Percentiles rank a stretch among this genome's conserved stretches.
Conservation (phyloP, 179 eudicot genomes). For the Pouteria campechiana region DNA sequence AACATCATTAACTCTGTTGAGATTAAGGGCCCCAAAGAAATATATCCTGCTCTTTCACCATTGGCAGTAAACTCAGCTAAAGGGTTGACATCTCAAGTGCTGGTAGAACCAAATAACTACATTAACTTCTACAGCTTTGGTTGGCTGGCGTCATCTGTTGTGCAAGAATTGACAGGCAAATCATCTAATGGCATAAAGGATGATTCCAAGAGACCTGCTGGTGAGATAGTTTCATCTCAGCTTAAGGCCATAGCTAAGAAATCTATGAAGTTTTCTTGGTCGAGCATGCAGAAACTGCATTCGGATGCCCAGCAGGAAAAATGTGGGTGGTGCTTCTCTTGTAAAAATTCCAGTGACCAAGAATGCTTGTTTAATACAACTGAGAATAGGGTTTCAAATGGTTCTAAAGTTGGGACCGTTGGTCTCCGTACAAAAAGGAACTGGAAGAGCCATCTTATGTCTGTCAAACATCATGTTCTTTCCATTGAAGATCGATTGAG, state of each 20-base stretch:
- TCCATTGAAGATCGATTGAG: constrained; percentile 75
- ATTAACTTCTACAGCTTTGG: constrained; percentile 69
- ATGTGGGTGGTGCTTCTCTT: constrained; percentile 95
- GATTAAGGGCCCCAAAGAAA: too few relatives aligned
- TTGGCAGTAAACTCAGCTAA: constrained; percentile 10
- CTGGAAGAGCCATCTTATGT: constrained; percentile 52
- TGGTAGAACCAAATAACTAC: constrained; percentile 25
- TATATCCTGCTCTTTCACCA: constrained; percentile 5
- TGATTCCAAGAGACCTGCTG: constrained; percentile 34
- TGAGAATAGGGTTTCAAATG: constrained; percentile 23
- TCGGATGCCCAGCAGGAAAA: constrained; percentile 50
- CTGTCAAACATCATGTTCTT: constrained; percentile 53
- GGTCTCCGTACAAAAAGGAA: constrained; percentile 26
- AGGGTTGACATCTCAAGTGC: constrained; percentile 13
- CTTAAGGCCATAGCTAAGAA: constrained; percentile 53
- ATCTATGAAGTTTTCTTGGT: constrained; percentile 56
- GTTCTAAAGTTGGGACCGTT: constrained; percentile 28
- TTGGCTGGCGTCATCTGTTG: constrained; percentile 47
- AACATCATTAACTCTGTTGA: too few relatives aligned
- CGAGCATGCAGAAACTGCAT: constrained; percentile 23
- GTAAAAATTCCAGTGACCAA: constrained; percentile 59
- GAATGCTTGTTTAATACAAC: constrained; percentile 60
- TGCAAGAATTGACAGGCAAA: constrained; percentile 49
- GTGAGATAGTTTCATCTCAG: constrained; percentile 58
- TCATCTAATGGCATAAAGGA: constrained; percentile 38